phyloP scores from a whole-genome alignment of 2,329 filamentous ascomycete genomes.

The Akanthomyces lecanii region DNA sequence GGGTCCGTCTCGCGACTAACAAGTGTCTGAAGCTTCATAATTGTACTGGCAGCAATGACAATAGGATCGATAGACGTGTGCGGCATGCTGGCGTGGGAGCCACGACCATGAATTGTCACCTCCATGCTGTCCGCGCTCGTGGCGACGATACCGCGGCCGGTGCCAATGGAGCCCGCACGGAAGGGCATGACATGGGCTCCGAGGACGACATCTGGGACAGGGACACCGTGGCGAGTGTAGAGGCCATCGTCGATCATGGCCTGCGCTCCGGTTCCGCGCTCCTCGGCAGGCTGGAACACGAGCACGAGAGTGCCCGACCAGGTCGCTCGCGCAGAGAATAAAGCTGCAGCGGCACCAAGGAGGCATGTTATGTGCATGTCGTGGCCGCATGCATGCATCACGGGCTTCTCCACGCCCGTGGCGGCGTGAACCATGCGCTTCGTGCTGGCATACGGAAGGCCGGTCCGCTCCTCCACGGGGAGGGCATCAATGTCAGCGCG shows the following conservation, averaged over 20 bases:
- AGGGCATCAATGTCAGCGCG: constrained; percentile 61
- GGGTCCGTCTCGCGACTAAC: constrained; percentile 30
- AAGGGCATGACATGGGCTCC: constrained; percentile 34
- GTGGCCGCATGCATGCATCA: constrained; percentile 68
- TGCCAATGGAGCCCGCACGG: constrained; percentile 30
- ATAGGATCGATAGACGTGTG: constrained; percentile 44
- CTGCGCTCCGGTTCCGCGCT: constrained; percentile 55
- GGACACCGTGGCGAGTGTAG: constrained; percentile 26
- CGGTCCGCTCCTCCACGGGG: constrained; percentile 53
- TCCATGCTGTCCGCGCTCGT: constrained; percentile 26
- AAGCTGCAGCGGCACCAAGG: constrained; percentile 49
- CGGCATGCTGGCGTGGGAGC: constrained; percentile 39
- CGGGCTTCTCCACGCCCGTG: constrained; percentile 46
- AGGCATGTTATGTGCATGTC: constrained; percentile 60
- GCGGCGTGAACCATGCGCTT: constrained; percentile 33
- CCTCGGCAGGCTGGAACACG: constrained; percentile 65
- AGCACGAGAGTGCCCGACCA: constrained; percentile 63
- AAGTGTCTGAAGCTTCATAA: constrained; percentile 33
- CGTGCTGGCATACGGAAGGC: constrained; percentile 50
- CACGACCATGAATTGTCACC: constrained; percentile 34
- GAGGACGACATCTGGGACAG: constrained; percentile 31
- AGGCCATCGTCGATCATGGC: constrained; percentile 37
- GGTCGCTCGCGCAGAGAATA: constrained; percentile 37
- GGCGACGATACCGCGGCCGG: constrained; percentile 25
- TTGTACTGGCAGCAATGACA: constrained; percentile 38